A percentile compares a stretch with the other conserved stretches of the same genome.
Evolutionary conservation across 83 land plant genomes (phyloP).

Genomic region (Diphasiastrum complanatum): DNA sequence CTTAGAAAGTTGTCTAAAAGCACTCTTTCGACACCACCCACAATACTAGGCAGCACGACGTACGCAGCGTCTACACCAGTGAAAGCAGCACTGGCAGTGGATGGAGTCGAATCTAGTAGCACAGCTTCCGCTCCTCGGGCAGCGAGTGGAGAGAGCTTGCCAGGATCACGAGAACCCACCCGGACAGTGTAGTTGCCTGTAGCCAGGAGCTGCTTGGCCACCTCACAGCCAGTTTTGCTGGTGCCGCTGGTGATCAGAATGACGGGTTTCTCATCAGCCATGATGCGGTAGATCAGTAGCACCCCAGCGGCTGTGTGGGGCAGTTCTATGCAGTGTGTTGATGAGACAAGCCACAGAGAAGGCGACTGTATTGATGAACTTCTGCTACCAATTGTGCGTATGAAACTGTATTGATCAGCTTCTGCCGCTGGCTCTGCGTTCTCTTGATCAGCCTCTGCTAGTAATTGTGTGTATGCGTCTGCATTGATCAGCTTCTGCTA

Average conservation of each 20-base stretch:
- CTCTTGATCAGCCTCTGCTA: too few species aligned
- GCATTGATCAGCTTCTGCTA: too few species aligned
- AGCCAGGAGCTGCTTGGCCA: neutral
- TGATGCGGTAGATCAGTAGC: too few species aligned
- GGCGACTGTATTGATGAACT: too few species aligned
- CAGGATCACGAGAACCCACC: constrained; percentile 4
- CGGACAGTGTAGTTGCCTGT: neutral
- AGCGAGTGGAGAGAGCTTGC: neutral
- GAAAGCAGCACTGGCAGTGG: neutral
- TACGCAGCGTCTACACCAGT: neutral
- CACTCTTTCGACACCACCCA: neutral
- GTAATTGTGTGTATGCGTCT: too few species aligned
- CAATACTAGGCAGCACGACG: neutral
- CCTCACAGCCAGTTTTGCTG: neutral
- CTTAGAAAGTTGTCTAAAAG: neutral
- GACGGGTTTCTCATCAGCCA: constrained; percentile 14
- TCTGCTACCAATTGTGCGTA: too few species aligned
- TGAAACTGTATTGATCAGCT: too few species aligned
- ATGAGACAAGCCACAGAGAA: too few species aligned
- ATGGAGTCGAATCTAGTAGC: neutral
- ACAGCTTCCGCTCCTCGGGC: constrained; percentile 6
- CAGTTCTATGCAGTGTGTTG: too few species aligned
- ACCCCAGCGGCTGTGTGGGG: too few species aligned
- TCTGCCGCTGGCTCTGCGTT: too few species aligned
- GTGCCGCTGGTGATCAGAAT: constrained; percentile 13